Evolutionary conservation across 2,329 filamentous ascomycete species (phyloP).

Genomic region (Lecanicillium sp.): DNA sequence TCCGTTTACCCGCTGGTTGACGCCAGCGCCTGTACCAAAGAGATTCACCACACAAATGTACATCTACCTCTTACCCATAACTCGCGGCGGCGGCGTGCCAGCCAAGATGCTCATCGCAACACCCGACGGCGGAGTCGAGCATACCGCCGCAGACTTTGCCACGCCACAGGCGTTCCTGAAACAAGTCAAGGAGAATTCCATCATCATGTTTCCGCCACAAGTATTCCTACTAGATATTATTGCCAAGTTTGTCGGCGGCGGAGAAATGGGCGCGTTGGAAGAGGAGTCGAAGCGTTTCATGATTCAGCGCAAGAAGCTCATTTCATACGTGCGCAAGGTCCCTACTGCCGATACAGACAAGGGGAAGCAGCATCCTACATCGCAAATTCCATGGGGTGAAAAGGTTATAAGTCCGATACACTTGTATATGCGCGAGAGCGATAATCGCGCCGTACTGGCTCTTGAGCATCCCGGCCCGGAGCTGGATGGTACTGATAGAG

Average conservation of each 20-base stretch:
- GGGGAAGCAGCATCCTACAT: conserved; percentile 30
- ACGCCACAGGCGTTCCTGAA: conserved; percentile 61
- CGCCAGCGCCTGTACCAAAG: conserved; percentile 61
- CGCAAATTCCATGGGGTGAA: conserved; percentile 45
- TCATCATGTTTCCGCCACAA: conserved; percentile 88
- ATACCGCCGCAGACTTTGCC: conserved; percentile 72
- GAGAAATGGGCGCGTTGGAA: conserved; percentile 15
- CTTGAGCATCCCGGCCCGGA: conserved; percentile 52
- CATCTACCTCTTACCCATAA: conserved; percentile 69
- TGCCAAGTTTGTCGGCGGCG: conserved; percentile 38
- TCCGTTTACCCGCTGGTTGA: conserved; percentile 90
- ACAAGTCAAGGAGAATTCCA: conserved; percentile 51
- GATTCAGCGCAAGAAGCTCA: conserved; percentile 41
- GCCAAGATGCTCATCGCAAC: conserved; percentile 53
- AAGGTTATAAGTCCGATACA: conserved; percentile 52
- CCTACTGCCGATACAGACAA: conserved; percentile 33
- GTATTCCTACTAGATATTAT: conserved; percentile 62
- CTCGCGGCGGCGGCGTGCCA: conserved; percentile 24
- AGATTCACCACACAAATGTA: conserved; percentile 98
- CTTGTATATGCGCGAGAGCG: conserved; percentile 34
- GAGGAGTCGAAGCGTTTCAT: conserved; percentile 27
- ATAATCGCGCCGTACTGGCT: conserved; percentile 42
- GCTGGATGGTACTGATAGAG: conserved; percentile 35
- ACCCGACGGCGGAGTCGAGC: conserved; percentile 59
- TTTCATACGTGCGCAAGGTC: conserved; percentile 40